Conservation (phyloP, 2,329 filamentous ascomycete species). For the Scedosporium apiospermum region DNA sequence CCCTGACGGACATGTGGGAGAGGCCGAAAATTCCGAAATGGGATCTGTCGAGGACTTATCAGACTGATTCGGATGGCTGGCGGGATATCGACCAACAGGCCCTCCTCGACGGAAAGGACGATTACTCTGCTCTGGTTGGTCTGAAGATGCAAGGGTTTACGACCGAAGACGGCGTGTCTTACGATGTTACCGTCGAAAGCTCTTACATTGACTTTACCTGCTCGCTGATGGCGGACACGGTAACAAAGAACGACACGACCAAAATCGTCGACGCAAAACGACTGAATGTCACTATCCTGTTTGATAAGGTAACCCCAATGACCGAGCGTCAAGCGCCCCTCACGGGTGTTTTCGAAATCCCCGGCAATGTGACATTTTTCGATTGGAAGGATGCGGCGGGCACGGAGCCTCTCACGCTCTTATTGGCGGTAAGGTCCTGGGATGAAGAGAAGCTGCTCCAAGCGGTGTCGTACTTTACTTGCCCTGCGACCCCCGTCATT, state of each 20-base stretch:
- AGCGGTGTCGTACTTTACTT: background rate
- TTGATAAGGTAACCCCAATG: too few relatives aligned
- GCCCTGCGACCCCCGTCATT: background rate
- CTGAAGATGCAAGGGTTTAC: background rate
- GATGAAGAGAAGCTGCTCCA: background rate
- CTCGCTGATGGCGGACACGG: background rate
- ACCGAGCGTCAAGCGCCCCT: background rate
- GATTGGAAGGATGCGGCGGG: background rate
- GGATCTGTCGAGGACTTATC: background rate
- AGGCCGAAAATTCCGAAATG: conserved; percentile 6
- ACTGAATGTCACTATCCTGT: background rate
- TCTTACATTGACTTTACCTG: background rate
- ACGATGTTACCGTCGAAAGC: background rate
- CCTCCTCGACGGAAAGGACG: background rate
- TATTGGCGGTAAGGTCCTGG: background rate
- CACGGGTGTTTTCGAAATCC: background rate
- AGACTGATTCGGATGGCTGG: background rate
- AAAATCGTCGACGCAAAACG: background rate
- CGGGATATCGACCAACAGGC: background rate
- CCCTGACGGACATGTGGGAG: background rate
- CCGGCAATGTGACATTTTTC: background rate
- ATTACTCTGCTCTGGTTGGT: background rate
- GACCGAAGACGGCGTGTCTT: background rate
- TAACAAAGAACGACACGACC: background rate
- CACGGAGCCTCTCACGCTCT: background rate